phyloP scores from a whole-genome alignment of 1,139 yeast genomes.

The Lodderomyces oxycetoniae region DNA sequence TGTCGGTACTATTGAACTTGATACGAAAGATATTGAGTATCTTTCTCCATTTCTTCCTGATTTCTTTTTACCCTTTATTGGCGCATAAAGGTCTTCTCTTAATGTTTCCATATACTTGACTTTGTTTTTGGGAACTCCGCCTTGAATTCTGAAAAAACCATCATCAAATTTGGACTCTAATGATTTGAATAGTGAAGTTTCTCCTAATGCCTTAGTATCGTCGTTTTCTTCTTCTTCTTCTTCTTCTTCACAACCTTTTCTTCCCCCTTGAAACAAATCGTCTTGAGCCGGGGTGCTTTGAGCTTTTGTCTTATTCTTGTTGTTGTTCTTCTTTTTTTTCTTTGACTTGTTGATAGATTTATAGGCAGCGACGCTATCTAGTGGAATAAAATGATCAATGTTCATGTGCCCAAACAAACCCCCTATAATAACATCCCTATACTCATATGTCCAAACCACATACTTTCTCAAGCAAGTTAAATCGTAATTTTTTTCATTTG shows the following conservation, averaged over 20 bases:
- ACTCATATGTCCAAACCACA: conserved; percentile 74
- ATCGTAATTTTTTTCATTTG: conserved; percentile 73
- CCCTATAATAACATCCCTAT: conserved; percentile 76
- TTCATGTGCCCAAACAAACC: conserved; percentile 89
- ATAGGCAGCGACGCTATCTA: conserved; percentile 68
- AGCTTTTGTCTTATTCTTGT: neutral
- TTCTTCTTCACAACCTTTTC: conserved; percentile 11
- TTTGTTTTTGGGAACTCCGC: conserved; percentile 64
- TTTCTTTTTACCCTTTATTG: conserved; percentile 38
- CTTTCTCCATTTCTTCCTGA: conserved; percentile 50
- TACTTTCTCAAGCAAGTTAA: conserved; percentile 67
- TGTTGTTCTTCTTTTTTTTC: conserved; percentile 6
- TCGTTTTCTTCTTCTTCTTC: conserved; percentile 16
- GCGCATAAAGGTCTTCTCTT: conserved; percentile 48
- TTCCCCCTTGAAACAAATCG: conserved; percentile 1
- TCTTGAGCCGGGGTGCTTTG: too few species aligned
- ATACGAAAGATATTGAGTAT: conserved; percentile 65
- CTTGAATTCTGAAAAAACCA: conserved; percentile 30
- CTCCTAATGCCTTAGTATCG: conserved; percentile 16
- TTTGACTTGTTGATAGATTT: conserved; percentile 33
- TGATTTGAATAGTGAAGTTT: conserved; percentile 14
- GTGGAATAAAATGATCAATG: conserved; percentile 75
- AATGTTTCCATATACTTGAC: conserved; percentile 56
- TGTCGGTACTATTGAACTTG: conserved; percentile 79
- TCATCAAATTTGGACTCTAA: conserved; percentile 15